phyloP scores from a whole-genome alignment of 768 basidiomycete genomes.

The Exsudoporus frostii region DNA sequence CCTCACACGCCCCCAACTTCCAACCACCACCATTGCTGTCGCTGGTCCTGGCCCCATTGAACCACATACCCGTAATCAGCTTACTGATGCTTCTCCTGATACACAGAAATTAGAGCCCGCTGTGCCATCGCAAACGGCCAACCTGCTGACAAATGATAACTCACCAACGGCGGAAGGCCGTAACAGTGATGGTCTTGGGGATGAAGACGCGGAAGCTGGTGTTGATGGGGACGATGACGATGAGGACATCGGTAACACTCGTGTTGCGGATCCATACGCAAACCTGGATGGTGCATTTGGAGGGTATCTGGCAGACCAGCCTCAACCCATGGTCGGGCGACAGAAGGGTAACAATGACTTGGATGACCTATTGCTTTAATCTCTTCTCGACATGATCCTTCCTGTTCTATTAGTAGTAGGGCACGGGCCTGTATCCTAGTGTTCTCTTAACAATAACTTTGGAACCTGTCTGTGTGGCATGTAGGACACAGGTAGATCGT shows the following conservation, averaged over 20 bases:
- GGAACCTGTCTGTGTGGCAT: slow-evolving; percentile 8
- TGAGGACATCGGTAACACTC: slow-evolving; percentile 34
- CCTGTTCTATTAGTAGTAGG: neutral
- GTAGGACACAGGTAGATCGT: neutral
- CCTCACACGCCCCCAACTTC: slow-evolving; percentile 50
- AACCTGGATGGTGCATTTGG: slow-evolving; percentile 76
- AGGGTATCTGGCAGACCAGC: slow-evolving; percentile 69
- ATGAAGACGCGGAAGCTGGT: slow-evolving; percentile 23
- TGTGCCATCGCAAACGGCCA: slow-evolving; percentile 22
- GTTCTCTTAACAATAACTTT: neutral
- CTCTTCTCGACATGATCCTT: neutral
- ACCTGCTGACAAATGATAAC: slow-evolving; percentile 20
- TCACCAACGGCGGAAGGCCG: neutral
- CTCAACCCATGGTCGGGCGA: slow-evolving; percentile 53
- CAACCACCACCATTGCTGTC: slow-evolving; percentile 43
- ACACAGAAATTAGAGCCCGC: slow-evolving; percentile 33
- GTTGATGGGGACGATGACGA: slow-evolving; percentile 42
- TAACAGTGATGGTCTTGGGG: slow-evolving; percentile 17
- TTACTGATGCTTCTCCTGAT: slow-evolving; percentile 23
- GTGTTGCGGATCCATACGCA: slow-evolving; percentile 71
- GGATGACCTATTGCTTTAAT: slow-evolving; percentile 67
- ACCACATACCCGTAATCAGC: slow-evolving; percentile 26
- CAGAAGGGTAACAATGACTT: slow-evolving; percentile 45
- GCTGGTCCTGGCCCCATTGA: slow-evolving; percentile 51
- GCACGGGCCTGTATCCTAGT: neutral